Evolutionary conservation across 2,329 filamentous ascomycete genomes (phyloP), one percentile per base, ranked within the genome.

Genomic region (Parastagonospora avenae): DNA sequence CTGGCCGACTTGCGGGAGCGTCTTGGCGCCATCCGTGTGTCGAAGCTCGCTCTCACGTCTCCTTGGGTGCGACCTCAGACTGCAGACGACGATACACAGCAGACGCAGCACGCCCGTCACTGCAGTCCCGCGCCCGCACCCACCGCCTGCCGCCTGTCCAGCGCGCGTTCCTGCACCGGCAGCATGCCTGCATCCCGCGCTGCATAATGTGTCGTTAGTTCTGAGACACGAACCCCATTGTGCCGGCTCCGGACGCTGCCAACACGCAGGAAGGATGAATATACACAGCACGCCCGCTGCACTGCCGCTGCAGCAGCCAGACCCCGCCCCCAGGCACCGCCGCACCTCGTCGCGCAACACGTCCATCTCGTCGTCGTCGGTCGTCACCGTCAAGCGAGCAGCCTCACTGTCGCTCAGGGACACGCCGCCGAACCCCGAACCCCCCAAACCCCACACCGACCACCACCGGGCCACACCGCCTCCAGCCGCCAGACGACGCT

Each of bases 351-450:
- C 77, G 59, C 72, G 76, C 51, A 74, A 73, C 29, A 76, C 74
- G 57, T 79, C 78, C 29, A 57, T 74, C 37, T 78, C 77, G 38
- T 77, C 76, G 46, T 76, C 77, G 37, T 73, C 74, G 27, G 63
- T 72, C 48, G 64, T 71, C 49, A 75, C 75, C 7, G 62, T 78
- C 62, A 73, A 75, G 65, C 74, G 76, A 48, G 64, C 76, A 38
- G 70, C 71, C 52, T 77, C 76, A 39, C 67, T 66, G 48, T 76
- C 77, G 45, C 69, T 63, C 55, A 62, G 55, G 53, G 66, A 37
- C 19, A 70, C 62, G 51, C 33, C 31, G 31, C 31, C 55, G 38
- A 41, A 15, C 50, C 45, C 49, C 16, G 49, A 65, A 43, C 46
- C 63, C 33, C 52, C 62, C 52, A 52, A 56, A 55, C 61, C 63